Percentiles rank a stretch among this genome's conserved stretches.
These are phyloP conservation scores for Naegleria lovaniensis DNA, from an alignment of 208 protist species.

Conservation along the genomic window DNA sequence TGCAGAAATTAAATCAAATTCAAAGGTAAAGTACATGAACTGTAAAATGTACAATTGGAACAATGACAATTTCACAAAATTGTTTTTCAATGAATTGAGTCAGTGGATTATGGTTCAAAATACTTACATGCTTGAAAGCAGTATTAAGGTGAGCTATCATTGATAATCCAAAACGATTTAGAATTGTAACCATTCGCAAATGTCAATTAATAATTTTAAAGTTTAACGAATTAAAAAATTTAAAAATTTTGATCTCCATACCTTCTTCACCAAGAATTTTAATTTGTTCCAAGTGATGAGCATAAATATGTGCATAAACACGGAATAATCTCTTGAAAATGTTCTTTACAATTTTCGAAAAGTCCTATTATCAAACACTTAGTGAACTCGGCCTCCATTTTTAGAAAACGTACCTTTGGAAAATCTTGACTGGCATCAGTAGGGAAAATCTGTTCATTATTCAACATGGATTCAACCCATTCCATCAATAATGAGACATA, in stretches of 20 bases:
- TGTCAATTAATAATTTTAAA: no score
- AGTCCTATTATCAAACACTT: conserved; percentile 42
- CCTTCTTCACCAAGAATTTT: conserved; percentile 83
- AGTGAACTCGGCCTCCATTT: no score
- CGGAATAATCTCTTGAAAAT: conserved; percentile 97
- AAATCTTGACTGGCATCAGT: conserved; percentile 38
- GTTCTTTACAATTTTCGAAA: conserved; percentile 64
- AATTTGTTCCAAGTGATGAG: conserved; percentile 91
- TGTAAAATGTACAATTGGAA: no score
- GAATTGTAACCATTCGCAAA: no score
- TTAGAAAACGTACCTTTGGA: not conserved
- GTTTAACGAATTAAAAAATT: conserved; percentile 45
- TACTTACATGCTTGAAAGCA: not conserved
- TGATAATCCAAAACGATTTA: no score
- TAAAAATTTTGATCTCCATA: conserved; percentile 80
- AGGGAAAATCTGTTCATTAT: conserved; percentile 93
- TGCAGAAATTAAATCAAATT: conserved; percentile 16
- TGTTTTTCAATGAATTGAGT: no score
- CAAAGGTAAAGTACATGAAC: conserved; percentile 21
- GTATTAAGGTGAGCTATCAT: not conserved
- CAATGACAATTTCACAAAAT: no score
- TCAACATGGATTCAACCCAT: conserved; percentile 95
- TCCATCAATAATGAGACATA: conserved; percentile 96
- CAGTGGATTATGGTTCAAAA: no score
- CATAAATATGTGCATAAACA: conserved; percentile 98